Base-by-base conservation (phyloP, 1,284 basidiomycete genomes). In the Phellopilus nigrolimitatus region DNA sequence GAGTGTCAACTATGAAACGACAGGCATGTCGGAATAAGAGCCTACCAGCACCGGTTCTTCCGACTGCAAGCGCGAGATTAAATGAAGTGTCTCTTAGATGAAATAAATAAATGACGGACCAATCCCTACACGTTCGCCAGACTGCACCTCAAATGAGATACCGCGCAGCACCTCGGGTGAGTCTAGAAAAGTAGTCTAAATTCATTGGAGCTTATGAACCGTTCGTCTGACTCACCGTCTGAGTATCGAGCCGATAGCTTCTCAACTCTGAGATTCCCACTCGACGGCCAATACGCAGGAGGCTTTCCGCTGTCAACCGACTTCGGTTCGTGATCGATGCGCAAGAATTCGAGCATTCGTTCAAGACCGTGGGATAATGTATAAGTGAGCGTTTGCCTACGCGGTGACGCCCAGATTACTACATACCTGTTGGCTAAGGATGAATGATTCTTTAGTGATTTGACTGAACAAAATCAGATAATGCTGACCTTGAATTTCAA, bases 241-340 rank as follows among this genome's bases (percentile, higher is more conserved):
- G 60, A 56, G 54, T 63, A 64, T 37, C 58, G 49, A 10, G 62
- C 61, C 5, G 46, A 55, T 5, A 64, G 50, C 12, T 60, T 62
- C 31, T 73, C 66, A 1, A 73, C 65, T 4, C 64, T 54, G 30
- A 75, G 62, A 25, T 62, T 58, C 4, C 73, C 73, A 1, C 70
- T 72, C 0, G 71, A 64, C 0, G 73, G 73, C 73, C 73, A 76
- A 21, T 71, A 66, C 0, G 72, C 73, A 5, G 74, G 53, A 6
- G 53, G 48, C 25, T 40, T 46, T 19, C 53, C 42, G 15, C 49
- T 36, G 1, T 60, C 54, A 1, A 60, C 57, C 4, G 59, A 57
- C 17, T 54, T 48, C 2, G 71, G 69, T 56, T 76, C 74, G 53
- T 72, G 48, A 15, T 70, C 70, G 54, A 75, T 72, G 17, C 66